These are phyloP conservation scores for Nissolia schottii DNA, from an alignment of 306 rosid species.

Conservation along the genomic window DNA sequence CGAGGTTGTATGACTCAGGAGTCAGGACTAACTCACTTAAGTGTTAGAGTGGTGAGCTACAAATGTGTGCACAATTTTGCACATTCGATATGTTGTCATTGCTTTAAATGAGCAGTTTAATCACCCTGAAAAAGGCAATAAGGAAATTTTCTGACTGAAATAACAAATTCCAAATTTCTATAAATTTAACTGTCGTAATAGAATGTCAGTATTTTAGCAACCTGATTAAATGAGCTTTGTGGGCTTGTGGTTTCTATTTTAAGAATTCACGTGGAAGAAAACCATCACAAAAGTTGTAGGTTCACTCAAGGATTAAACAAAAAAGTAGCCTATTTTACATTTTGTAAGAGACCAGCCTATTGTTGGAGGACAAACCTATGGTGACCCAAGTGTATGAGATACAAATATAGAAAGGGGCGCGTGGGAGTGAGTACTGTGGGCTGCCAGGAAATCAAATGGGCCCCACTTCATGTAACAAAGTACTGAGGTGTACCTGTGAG, in stretches of 20 bases:
- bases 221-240: neutral
- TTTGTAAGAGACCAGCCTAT: too few species aligned
- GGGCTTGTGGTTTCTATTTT: neutral
- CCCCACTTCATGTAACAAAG: too few species aligned
- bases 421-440: too few species aligned
- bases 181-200: neutral
- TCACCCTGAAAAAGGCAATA: too few species aligned
- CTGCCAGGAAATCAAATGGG: too few species aligned
- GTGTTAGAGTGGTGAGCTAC: neutral
- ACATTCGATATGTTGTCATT: neutral
- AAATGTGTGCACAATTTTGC: neutral
- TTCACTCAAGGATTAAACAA: neutral
- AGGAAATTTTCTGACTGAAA: too few species aligned
- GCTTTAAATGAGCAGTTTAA: too few species aligned
- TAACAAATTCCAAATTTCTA: neutral
- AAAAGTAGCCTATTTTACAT: neutral
- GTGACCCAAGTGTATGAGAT: too few species aligned
- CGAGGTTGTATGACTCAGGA: neutral
- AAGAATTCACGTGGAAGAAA: neutral
- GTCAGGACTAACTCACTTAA: neutral
- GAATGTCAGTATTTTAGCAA: neutral
- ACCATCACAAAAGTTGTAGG: neutral
- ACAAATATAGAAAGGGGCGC: too few species aligned
- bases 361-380: too few species aligned
- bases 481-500: too few species aligned